These are phyloP conservation scores for Mrakia blollopis DNA, from an alignment of 768 basidiomycete species.

Conservation along the genomic window DNA sequence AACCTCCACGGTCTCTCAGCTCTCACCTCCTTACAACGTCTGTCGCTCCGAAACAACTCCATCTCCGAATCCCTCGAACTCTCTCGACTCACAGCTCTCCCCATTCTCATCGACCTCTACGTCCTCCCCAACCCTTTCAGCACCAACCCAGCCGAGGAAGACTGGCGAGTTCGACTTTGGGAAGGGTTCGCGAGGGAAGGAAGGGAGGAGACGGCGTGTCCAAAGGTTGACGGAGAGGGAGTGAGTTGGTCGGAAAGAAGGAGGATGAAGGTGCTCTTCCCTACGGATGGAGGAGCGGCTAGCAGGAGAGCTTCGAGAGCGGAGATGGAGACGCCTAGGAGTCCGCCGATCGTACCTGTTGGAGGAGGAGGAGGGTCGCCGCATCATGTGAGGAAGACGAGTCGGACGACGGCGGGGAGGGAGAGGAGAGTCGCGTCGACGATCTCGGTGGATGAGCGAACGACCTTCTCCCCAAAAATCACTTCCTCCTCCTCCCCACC, in stretches of 20 bases:
- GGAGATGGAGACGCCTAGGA: background rate
- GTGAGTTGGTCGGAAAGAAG: slow-evolving; percentile 41
- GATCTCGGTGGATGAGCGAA: background rate
- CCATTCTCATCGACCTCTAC: slow-evolving; percentile 23
- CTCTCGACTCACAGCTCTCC: slow-evolving; percentile 21
- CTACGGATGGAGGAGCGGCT: slow-evolving; percentile 3
- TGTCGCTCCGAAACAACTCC: slow-evolving; percentile 26
- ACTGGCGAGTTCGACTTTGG: slow-evolving; percentile 73
- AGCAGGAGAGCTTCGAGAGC: background rate
- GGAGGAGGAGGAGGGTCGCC: background rate
- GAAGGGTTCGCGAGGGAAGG: slow-evolving; percentile 78
- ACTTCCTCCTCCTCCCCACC: background rate
- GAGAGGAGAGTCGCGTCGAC: background rate
- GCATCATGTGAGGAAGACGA: background rate
- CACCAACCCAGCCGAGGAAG: slow-evolving; percentile 55
- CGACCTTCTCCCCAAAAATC: background rate
- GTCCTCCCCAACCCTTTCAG: slow-evolving; percentile 60
- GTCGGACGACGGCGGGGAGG: background rate
- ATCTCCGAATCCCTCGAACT: slow-evolving; percentile 28
- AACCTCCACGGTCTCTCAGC: slow-evolving; percentile 26
- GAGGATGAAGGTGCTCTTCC: slow-evolving; percentile 34
- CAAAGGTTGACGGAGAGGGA: slow-evolving; percentile 64
- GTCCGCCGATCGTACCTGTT: slow-evolving; percentile 16
- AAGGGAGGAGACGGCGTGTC: slow-evolving; percentile 48
- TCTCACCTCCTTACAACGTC: slow-evolving; percentile 18